These are phyloP conservation scores for Starmerella geochares DNA, from an alignment of 805 yeast genomes.

Conservation along the genomic window DNA sequence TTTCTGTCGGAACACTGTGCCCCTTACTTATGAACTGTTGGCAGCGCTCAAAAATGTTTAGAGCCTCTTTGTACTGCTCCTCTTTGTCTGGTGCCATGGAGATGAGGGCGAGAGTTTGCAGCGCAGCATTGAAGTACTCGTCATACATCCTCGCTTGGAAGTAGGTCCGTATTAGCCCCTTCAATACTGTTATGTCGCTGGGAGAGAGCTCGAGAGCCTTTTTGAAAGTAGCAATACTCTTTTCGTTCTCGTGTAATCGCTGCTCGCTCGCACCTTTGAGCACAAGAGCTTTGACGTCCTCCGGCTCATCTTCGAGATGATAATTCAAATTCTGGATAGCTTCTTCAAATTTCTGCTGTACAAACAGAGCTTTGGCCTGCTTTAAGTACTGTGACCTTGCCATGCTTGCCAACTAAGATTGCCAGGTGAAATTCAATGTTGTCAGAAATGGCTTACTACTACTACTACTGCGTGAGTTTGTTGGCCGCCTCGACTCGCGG, in stretches of 20 bases:
- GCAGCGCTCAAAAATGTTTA: neutral
- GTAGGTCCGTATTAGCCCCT: conserved; percentile 46
- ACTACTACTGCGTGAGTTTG: too few species aligned
- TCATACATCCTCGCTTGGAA: conserved; percentile 20
- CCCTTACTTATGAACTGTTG: neutral
- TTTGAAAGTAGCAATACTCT: conserved; percentile 40
- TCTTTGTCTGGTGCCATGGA: conserved; percentile 13
- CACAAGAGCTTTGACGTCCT: conserved; percentile 45
- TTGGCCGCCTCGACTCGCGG: too few species aligned
- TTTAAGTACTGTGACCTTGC: conserved; percentile 8
- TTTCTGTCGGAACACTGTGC: conserved; percentile 22
- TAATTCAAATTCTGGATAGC: conserved; percentile 49
- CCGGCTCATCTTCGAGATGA: conserved; percentile 46
- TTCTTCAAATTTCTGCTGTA: conserved; percentile 46
- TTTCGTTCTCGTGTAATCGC: conserved; percentile 37
- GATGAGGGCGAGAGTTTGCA: conserved; percentile 12
- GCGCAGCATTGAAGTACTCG: conserved; percentile 22
- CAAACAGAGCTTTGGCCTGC: conserved; percentile 9
- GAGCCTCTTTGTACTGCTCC: neutral
- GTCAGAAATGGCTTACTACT: too few species aligned
- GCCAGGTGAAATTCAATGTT: too few species aligned
- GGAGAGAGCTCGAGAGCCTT: conserved; percentile 37
- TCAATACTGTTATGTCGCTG: conserved; percentile 59
- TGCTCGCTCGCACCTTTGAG: conserved; percentile 60
- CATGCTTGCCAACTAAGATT: conserved; percentile 3